A percentile compares a stretch with the other conserved stretches of the same genome.
Conservation (phyloP, 192 early-diverging fungal genomes). For the Rhizophlyctis rosea region DNA sequence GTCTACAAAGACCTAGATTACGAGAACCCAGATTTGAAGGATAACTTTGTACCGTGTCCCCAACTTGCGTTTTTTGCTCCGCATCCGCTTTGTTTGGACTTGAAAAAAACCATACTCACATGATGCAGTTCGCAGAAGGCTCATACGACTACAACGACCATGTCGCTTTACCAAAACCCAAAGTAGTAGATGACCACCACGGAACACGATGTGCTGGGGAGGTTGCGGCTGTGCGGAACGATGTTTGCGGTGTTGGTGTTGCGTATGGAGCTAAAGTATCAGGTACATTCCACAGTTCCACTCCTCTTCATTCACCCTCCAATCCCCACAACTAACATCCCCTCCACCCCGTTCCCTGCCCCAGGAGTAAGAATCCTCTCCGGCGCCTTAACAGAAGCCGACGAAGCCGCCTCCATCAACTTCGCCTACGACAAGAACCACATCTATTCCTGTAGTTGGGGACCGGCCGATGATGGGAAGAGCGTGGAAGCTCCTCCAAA, state of each 20-base stretch:
- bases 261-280: conserved; percentile 85
- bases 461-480: conserved; percentile 83
- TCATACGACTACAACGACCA: conserved; percentile 96
- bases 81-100: neutral
- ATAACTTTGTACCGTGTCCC: conserved; percentile 68
- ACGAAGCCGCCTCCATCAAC: conserved; percentile 89
- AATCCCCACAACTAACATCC: too few relatives aligned
- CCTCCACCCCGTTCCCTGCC: neutral
- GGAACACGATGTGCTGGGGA: conserved; percentile 97
- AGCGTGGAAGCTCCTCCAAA: conserved; percentile 79
- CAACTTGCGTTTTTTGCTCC: neutral
- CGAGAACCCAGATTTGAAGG: conserved; percentile 72
- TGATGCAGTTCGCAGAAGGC: conserved; percentile 64
- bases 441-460: conserved; percentile 97
- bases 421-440: conserved; percentile 84
- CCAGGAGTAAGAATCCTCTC: conserved; percentile 84
- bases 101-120: too few relatives aligned
- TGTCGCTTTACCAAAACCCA: conserved; percentile 69
- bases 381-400: conserved; percentile 82
- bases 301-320: too few relatives aligned
- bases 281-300: conserved; percentile 53
- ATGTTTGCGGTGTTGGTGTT: conserved; percentile 90
- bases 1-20: conserved; percentile 95
- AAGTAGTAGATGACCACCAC: conserved; percentile 75
- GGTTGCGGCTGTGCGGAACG: conserved; percentile 88